These are phyloP conservation scores for Monilinia fructigena DNA, from an alignment of 2,329 filamentous ascomycete genomes.

Conservation along the genomic window DNA sequence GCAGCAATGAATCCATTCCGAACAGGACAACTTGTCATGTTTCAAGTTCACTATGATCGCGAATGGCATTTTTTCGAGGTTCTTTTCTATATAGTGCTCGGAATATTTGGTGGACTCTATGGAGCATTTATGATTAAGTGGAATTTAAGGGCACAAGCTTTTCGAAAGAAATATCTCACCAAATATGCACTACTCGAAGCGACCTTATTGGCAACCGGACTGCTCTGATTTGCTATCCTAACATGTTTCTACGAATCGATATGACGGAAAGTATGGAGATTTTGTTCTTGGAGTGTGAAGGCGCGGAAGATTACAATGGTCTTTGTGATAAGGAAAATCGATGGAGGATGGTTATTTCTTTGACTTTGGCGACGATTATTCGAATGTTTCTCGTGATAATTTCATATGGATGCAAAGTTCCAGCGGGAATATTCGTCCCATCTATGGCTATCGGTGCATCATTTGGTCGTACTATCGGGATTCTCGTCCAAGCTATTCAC, in stretches of 20 bases:
- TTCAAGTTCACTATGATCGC: constrained; percentile 92
- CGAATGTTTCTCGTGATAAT: constrained; percentile 86
- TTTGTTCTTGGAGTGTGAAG: constrained; percentile 89
- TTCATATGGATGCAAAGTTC: constrained; percentile 96
- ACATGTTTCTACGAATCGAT: constrained; percentile 91
- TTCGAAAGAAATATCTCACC: constrained; percentile 87
- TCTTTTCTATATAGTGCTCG: constrained; percentile 86
- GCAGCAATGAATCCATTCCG: constrained; percentile 97
- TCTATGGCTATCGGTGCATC: constrained; percentile 97
- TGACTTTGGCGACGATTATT: constrained; percentile 76
- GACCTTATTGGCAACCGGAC: constrained; percentile 77
- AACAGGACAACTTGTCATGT: constrained; percentile 98
- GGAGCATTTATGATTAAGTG: constrained; percentile 97
- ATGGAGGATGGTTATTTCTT: constrained; percentile 73
- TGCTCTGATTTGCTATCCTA: constrained; percentile 93
- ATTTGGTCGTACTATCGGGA: constrained; percentile 91
- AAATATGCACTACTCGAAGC: constrained; percentile 85
- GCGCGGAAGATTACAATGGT: constrained; percentile 81
- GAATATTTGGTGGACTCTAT: constrained; percentile 90
- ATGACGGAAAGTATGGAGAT: constrained; percentile 99
- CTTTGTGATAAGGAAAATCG: constrained; percentile 79
- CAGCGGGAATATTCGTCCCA: constrained; percentile 95
- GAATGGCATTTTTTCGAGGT: constrained; percentile 98
- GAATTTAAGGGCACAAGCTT: constrained; percentile 87
- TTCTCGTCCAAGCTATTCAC: constrained; percentile 85